Percentiles rank a stretch among this genome's conserved stretches.
Evolutionary conservation across 2,329 filamentous ascomycete genomes (phyloP).

Genomic region (Elsinoe necatrix): DNA sequence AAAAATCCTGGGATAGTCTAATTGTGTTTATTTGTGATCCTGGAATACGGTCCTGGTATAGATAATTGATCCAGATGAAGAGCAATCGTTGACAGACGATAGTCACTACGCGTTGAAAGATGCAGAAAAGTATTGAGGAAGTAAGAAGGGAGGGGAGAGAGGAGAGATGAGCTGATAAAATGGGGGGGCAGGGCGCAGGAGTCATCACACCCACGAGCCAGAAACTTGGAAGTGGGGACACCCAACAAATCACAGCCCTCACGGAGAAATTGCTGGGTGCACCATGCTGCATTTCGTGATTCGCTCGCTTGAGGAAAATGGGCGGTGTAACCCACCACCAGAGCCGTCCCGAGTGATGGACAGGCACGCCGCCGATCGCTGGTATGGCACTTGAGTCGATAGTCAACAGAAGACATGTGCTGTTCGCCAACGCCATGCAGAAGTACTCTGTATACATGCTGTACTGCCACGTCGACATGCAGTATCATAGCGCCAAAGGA

Average conservation of each 20-base stretch:
- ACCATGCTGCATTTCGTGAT: conserved; percentile 1
- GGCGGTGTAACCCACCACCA: background rate
- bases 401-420: background rate
- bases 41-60: conserved; percentile 9
- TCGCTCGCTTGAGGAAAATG: background rate
- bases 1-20: background rate
- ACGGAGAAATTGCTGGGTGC: conserved; percentile 5
- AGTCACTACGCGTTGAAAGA: background rate
- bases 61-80: background rate
- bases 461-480: conserved; percentile 2
- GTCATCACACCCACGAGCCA: conserved; percentile 9
- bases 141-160: background rate
- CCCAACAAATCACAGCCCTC: conserved; percentile 3
- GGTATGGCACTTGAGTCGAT: conserved; percentile 6
- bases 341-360: conserved; percentile 7
- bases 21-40: conserved; percentile 3
- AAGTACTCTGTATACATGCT: background rate
- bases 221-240: conserved; percentile 11
- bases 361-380: conserved; percentile 12
- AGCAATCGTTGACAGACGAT: background rate
- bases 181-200: background rate
- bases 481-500: background rate
- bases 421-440: background rate
- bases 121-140: background rate
- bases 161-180: conserved; percentile 2